Percentiles rank a stretch among this genome's conserved stretches.
Conservation (phyloP, 1,139 yeast genomes). For the Meyerozyma guilliermondii region DNA sequence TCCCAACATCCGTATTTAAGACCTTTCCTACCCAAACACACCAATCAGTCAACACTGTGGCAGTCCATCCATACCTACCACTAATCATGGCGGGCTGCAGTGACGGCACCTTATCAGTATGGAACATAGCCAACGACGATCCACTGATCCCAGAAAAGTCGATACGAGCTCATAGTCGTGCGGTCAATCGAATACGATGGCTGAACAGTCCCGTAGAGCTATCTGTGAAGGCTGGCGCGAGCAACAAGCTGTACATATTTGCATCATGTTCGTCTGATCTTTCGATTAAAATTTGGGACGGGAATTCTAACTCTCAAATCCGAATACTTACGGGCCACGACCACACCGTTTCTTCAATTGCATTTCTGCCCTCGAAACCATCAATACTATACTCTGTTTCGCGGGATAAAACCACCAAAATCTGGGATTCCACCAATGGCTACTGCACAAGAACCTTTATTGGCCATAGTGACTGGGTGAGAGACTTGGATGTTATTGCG, state of each 20-base stretch:
- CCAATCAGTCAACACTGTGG: slow-evolving; percentile 56
- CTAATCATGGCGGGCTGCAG: slow-evolving; percentile 62
- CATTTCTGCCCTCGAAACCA: slow-evolving; percentile 41
- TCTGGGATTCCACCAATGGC: slow-evolving; percentile 77
- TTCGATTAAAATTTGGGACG: slow-evolving; percentile 67
- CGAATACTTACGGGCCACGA: slow-evolving; percentile 85
- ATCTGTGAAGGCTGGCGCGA: slow-evolving; percentile 6
- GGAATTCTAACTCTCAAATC: slow-evolving; percentile 46
- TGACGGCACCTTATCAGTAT: slow-evolving; percentile 69
- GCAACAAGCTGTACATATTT: slow-evolving; percentile 18
- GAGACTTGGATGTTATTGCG: slow-evolving; percentile 47
- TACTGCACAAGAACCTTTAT: slow-evolving; percentile 60
- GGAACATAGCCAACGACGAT: slow-evolving; percentile 62
- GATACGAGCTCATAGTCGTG: slow-evolving; percentile 72
- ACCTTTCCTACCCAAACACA: slow-evolving; percentile 49
- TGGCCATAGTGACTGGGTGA: slow-evolving; percentile 90
- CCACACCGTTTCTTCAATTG: slow-evolving; percentile 70
- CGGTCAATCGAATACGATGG: slow-evolving; percentile 60
- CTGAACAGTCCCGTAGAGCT: slow-evolving; percentile 32
- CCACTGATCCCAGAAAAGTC: slow-evolving; percentile 61
- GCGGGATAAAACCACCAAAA: slow-evolving; percentile 65
- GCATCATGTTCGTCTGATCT: slow-evolving; percentile 76
- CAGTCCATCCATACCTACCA: slow-evolving; percentile 72
- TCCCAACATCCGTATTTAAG: slow-evolving; percentile 55
- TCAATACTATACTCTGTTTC: slow-evolving; percentile 61